Conservation (phyloP, 2,329 filamentous ascomycete species). For the Penicillium vulpinum region DNA sequence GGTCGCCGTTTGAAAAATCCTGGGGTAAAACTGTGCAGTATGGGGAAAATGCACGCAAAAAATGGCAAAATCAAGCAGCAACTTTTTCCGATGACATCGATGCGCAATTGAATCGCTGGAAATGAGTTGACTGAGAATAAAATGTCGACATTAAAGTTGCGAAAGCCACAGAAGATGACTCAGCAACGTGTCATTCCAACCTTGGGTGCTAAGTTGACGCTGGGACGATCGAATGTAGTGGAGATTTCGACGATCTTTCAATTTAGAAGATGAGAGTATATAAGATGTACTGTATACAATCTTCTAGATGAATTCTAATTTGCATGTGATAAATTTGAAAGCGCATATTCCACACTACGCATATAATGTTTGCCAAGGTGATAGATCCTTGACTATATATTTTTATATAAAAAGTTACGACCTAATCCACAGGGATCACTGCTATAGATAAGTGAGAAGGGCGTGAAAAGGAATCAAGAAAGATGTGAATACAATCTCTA, state of each 20-base stretch:
- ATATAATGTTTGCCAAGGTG: neutral
- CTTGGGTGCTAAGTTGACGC: too few relatives aligned
- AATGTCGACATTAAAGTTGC: slow-evolving; percentile 6
- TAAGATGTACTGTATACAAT: neutral
- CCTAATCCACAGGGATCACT: neutral
- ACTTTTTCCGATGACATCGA: neutral
- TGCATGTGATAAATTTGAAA: neutral
- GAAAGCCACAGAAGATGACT: slow-evolving; percentile 6
- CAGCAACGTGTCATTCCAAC: slow-evolving; percentile 9
- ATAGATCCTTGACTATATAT: neutral
- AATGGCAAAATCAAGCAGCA: neutral
- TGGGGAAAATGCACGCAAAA: slow-evolving; percentile 7
- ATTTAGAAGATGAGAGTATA: neutral
- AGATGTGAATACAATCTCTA: too few relatives aligned
- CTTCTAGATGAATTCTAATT: neutral
- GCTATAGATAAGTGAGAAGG: neutral
- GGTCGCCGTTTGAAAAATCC: neutral
- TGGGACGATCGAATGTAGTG: neutral
- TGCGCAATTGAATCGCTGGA: slow-evolving; percentile 2
- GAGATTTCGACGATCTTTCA: neutral
- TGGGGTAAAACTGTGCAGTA: slow-evolving; percentile 6
- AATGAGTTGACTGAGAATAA: slow-evolving; percentile 2
- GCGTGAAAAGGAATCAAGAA: neutral
- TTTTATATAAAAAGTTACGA: neutral
- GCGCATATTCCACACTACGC: too few relatives aligned